Evolutionary conservation across 441 rosid genomes (phyloP), one percentile per base, ranked within the genome.

Genomic region (Gossypium schwendimanii): DNA sequence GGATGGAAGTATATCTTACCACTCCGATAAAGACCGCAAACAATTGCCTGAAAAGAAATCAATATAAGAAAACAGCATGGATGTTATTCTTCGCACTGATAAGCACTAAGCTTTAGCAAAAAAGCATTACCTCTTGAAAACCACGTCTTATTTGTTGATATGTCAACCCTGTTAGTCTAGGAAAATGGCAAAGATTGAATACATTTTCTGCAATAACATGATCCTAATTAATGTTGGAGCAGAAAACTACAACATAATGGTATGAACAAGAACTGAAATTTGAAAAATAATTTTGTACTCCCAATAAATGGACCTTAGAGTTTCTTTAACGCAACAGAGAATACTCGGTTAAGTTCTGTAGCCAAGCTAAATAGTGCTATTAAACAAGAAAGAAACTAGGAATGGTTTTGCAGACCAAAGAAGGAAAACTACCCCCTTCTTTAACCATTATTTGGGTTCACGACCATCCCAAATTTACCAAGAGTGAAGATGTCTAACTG

Each of bases 1-100:
- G 98, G 99, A 74, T 95, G 98, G 82, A 95, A 95, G 61, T 82
- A 50, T 73, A 92, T 83, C 81, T 84, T 88, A 78, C 94, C 95
- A 63, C 75, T 79, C 75, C 96, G 87, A 72, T 81, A 78, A 78
- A 94, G 87, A 75, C 99, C 99, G 75, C 96, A 94, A 61, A 91
- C 99, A 67, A 94, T 92, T 63, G 85, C 98, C 98, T 94, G 90
- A 75, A 81, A 78, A 44, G 69, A 74, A 55, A 77, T 21, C 71
- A 81, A 58, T 58, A 73, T 45, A 71, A 69, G 70, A 60, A 76
- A 71, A 77, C 28, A 4, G 62, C 53, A 63, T 24, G 12, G 45
- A 76, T 72, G 61, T 71, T 31, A 31, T 31, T 45, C 52, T 67
- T 44, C 3, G 69, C 59, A 28, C 24, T 12, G 31, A 28, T 18